Base-by-base conservation (phyloP, 2,329 filamentous ascomycete genomes). In the Penicillium sp. region DNA sequence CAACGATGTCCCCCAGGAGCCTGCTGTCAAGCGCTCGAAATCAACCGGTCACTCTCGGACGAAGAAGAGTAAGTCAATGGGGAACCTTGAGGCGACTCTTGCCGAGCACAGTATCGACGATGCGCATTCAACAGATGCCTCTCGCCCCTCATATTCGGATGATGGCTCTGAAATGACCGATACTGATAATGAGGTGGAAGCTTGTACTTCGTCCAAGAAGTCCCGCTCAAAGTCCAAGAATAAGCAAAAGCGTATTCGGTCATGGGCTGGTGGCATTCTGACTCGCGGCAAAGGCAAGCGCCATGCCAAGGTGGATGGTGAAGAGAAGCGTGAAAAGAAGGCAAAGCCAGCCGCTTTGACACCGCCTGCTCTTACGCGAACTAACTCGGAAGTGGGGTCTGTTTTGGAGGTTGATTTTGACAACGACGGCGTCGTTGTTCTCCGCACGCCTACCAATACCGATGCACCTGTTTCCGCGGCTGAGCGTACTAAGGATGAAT, bases 201-300 rank as follows among this genome's bases (percentile, higher is more conserved):
- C 58, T 12, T 56, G 66, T n/a, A 58, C 64, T 25, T 64, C 71
- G 17, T 71, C 63, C 52, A 74, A 68, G 57, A 76, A 69, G 57
- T 72, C 67, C 60, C 71, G 60, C 54, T 79, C 70, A 41, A 76
- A 69, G 59, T 53, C 68, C 7, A 74, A 74, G 59, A 85, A 82
- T 76, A 84, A 85, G 63, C 84, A 88, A 71, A 92, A 91, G 77
- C 90, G 90, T 73, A 90, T 94, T 59, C 92, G 90, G 70, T 81
- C 79, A 12, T 84, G 82, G 82, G 82, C 82, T 42, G 81, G 81
- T 20, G 78, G 80, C 8, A 82, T 85, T 55, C 68, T 84, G 47
- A 80, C 79, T 15, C 75, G 81, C 25, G 57, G 65, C 22, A 68
- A 67, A 65, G 73, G 76, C 41, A 82, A 82, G 60, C 77, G 78